Base-by-base conservation (phyloP, 306 rosid genomes). In the Phaseolus lunatus region DNA sequence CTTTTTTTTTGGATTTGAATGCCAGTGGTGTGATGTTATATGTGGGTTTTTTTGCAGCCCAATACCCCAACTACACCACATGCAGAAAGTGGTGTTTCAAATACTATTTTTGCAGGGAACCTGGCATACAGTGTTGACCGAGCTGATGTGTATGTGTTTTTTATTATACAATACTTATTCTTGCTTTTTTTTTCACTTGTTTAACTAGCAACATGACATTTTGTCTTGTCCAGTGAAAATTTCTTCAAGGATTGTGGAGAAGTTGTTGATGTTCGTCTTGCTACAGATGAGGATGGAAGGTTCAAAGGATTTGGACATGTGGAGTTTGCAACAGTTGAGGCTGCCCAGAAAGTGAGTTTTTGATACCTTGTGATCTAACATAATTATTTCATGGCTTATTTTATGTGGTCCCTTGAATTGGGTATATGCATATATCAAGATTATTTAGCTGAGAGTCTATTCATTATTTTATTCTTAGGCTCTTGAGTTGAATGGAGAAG, bases 231-330 rank as follows among this genome's bases (percentile, higher is more conserved):
- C 84, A 96, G 99, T 54, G 93, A 81, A 33, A 62, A 76, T 35
- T 96, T 96, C 86, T 96, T 96, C 54, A 76, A 92, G 76, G 89
- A 80, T 63, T 80, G 72, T 65, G 99, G 93, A 3, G 89, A 87
- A 54, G 80, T 93, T 52, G 89, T 85, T 44, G 98, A 88, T 33
- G 89, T 96, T 1, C 97, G 99, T 58, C 67, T 96, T 0, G 33
- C 97, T 2, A 4, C 45, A 0, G 88, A 87, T 72, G 66, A 45
- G 0, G 88, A 74, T 2, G 97, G 97, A 13, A 70, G 50, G 39
- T 88, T 89, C 43, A 95, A 56, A 88, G 99, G 98, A 3, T 95
- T 61, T 86, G 99, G 94, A 0, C 98, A 95, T 74, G 90, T 95
- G 29, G 97, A 95, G 63, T 95, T 92, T 82, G 94, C 84, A 31